A percentile compares a stretch with the other conserved stretches of the same genome.
Evolutionary conservation across 805 yeast species (phyloP).

Genomic region (Wickerhamomyces subpelliculosus): DNA sequence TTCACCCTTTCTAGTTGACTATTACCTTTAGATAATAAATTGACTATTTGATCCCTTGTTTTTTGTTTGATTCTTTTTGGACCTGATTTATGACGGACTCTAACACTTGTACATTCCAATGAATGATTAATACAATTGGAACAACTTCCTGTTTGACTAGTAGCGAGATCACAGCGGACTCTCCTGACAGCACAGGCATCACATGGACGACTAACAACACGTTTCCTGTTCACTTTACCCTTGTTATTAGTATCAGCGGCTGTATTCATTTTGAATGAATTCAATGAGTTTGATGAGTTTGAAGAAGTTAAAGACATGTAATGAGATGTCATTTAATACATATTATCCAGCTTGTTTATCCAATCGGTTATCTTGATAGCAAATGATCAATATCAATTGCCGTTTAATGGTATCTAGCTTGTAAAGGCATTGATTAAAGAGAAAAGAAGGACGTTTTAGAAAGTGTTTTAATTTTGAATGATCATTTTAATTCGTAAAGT

Average conservation of each 20-base stretch:
- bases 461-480: too few relatives aligned
- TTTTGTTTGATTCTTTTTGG: slow-evolving; percentile 18
- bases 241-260: background rate
- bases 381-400: too few relatives aligned
- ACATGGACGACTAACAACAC: slow-evolving; percentile 14
- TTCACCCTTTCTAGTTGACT: too few relatives aligned
- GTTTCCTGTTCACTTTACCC: background rate
- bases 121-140: slow-evolving; percentile 17
- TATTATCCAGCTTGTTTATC: too few relatives aligned
- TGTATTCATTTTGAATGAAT: background rate
- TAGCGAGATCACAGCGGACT: slow-evolving; percentile 17
- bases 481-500: too few relatives aligned
- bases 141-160: slow-evolving; percentile 9
- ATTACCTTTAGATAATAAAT: slow-evolving; percentile 4
- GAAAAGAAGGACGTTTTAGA: too few relatives aligned
- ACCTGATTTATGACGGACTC: slow-evolving; percentile 19
- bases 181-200: slow-evolving; percentile 22
- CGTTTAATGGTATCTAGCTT: too few relatives aligned
- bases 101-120: slow-evolving; percentile 16
- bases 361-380: too few relatives aligned
- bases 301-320: too few relatives aligned
- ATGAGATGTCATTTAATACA: too few relatives aligned
- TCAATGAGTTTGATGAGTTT: too few relatives aligned
- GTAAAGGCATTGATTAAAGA: too few relatives aligned
- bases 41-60: slow-evolving; percentile 14